Evolutionary conservation across 495 filamentous ascomycete genomes (phyloP), one percentile per base, ranked within the genome.

Genomic region (Venustampulla echinocandica): DNA sequence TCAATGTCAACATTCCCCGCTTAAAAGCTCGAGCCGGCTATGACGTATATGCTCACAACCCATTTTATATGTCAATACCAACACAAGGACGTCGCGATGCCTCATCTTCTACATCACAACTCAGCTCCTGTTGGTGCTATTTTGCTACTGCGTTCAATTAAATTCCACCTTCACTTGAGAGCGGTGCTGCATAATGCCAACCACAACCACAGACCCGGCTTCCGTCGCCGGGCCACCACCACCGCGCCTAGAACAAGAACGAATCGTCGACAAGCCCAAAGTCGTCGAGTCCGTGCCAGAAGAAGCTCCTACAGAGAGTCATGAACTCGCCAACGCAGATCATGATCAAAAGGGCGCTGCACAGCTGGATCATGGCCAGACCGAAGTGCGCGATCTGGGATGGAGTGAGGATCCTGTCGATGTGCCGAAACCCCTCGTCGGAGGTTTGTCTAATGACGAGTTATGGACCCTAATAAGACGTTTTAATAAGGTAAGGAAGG

Each of bases 391-490:
- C 15, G 76, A 94, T 60, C 54, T 90, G 28, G 87, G 87, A 10
- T 94, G 87, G 87, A 76, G 77, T 54, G 73, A 81, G 38, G 62
- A 69, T 47, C 67, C 75, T 13, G 56, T 79, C 5, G 59, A 76
- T 0, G 73, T 87, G 14, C 67, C 79, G 0, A 66, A 64, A 7
- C 79, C 80, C 0, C 58, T 94, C 3, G 77, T 92, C 17, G 83
- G 77, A 2, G 84, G 84, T 0, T 58, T 94, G 36, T 69, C 68
- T n/a, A 92, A 93, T 61, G 85, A 94, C 39, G 82, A 92, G 57
- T 64, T 95, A 3, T 95, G 87, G 84, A 64, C 84, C 50, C 66
- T 92, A 17, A 68, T 90, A 42, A 75, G 87, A 30, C 72, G 88
- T 1, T 95, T 94, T 56, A 84, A 95, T 58, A 90, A 92, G 75